A percentile compares a stretch with the other conserved stretches of the same genome.
These are phyloP conservation scores for Calycina marina DNA, from an alignment of 2,329 filamentous ascomycete species.

Conservation along the genomic window DNA sequence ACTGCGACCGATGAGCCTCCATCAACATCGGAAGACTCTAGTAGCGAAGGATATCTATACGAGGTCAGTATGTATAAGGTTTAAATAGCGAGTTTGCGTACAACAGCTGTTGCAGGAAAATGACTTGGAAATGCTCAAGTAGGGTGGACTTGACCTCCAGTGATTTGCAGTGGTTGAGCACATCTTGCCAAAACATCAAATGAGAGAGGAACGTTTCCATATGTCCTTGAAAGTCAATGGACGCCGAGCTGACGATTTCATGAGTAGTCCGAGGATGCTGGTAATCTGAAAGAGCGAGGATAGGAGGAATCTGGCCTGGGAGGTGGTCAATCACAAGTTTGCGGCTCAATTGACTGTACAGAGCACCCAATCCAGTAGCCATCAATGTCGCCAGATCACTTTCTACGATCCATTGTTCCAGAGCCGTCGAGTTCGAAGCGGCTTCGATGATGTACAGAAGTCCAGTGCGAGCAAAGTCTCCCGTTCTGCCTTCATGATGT, in stretches of 20 bases:
- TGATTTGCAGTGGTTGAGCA: constrained; percentile 87
- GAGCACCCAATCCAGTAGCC: constrained; percentile 82
- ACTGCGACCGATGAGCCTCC: constrained; percentile 94
- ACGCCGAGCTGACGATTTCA: constrained; percentile 60
- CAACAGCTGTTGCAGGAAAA: constrained; percentile 25
- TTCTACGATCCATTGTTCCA: constrained; percentile 95
- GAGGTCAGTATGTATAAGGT: constrained; percentile 10
- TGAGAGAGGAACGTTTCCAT: constrained; percentile 91
- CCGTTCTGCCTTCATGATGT: constrained; percentile 84
- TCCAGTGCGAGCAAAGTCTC: constrained; percentile 90
- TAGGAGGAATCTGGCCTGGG: constrained; percentile 61
- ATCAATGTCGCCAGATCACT: constrained; percentile 93
- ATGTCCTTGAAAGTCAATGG: constrained; percentile 65
- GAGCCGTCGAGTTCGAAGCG: constrained; percentile 61
- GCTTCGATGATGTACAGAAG: constrained; percentile 92
- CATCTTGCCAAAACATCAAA: constrained; percentile 94
- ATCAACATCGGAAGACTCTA: constrained; percentile 94
- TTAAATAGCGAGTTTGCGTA: neutral
- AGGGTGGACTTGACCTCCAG: constrained; percentile 84
- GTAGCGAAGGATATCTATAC: constrained; percentile 73
- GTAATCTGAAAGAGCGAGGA: constrained; percentile 83
- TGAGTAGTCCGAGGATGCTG: constrained; percentile 54
- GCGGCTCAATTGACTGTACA: constrained; percentile 51
- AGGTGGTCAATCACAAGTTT: constrained; percentile 72
- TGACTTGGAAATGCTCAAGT: constrained; percentile 90